Conservation (phyloP, 768 basidiomycete genomes). For the Mycena chlorophos region DNA sequence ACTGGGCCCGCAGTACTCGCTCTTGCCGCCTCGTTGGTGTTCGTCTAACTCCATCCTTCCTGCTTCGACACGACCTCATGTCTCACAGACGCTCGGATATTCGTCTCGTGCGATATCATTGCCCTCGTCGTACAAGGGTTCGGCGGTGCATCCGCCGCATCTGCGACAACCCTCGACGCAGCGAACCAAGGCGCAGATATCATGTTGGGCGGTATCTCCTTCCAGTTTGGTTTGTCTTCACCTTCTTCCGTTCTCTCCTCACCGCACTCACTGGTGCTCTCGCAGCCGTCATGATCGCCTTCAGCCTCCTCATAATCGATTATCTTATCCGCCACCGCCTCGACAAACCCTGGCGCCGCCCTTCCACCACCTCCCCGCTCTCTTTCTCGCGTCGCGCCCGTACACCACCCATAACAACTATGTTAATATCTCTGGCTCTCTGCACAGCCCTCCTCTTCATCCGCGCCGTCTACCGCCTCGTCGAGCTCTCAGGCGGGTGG, state of each 20-base stretch:
- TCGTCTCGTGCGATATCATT: constrained; percentile 27
- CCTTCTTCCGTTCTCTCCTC: constrained; percentile 40
- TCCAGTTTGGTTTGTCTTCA: constrained; percentile 54
- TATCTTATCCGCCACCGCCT: too few species aligned
- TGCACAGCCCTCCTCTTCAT: constrained; percentile 46
- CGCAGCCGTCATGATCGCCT: too few species aligned
- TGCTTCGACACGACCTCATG: constrained; percentile 10
- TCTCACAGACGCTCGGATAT: constrained; percentile 39
- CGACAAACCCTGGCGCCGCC: constrained; percentile 33
- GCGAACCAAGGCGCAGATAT: constrained; percentile 11
- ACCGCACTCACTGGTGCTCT: constrained; percentile 49
- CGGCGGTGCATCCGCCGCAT: constrained; percentile 8
- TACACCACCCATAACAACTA: constrained; percentile 16
- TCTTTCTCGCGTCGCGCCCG: not conserved
- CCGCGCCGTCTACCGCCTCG: constrained; percentile 34
- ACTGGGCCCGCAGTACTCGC: constrained; percentile 51
- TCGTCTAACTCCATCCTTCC: constrained; percentile 15
- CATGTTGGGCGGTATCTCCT: constrained; percentile 64
- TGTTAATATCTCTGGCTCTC: constrained; percentile 40
- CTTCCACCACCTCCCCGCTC: not conserved
- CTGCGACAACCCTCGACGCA: not conserved
- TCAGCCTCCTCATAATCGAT: too few species aligned
- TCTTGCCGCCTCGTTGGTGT: constrained; percentile 43
- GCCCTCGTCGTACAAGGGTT: constrained; percentile 14
- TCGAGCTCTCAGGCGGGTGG: constrained; percentile 54